These are phyloP conservation scores for Fusarium continuum DNA, from an alignment of 2,329 filamentous ascomycete species.

Conservation along the genomic window DNA sequence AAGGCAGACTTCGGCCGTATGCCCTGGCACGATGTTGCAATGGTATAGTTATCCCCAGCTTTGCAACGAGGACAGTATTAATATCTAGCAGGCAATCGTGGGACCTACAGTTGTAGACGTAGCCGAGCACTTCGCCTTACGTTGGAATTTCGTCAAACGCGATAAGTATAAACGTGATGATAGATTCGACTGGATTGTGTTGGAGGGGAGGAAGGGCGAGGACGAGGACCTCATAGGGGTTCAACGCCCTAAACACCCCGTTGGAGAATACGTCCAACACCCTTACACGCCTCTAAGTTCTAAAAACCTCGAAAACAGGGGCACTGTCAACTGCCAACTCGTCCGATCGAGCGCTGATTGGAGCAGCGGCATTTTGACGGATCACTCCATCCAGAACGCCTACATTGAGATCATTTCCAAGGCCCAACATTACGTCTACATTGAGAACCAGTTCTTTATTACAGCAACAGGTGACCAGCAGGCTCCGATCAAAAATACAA, in stretches of 20 bases:
- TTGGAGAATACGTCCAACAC: constrained; percentile 87
- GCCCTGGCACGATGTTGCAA: constrained; percentile 95
- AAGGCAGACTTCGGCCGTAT: constrained; percentile 93
- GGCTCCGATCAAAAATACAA: constrained; percentile 83
- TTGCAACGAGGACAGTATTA: no score
- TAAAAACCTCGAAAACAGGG: constrained; percentile 71
- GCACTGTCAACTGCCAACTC: constrained; percentile 82
- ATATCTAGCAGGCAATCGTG: no score
- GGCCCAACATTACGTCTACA: constrained; percentile 93
- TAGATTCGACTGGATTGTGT: constrained; percentile 82
- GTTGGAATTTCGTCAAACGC: constrained; percentile 97
- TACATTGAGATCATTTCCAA: constrained; percentile 86
- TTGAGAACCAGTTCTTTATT: constrained; percentile 99
- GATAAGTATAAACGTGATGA: constrained; percentile 96
- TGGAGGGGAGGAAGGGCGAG: constrained; percentile 78
- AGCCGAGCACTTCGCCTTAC: constrained; percentile 90
- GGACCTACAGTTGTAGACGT: constrained; percentile 95
- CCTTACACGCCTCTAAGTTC: constrained; percentile 74
- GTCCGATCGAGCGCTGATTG: constrained; percentile 93
- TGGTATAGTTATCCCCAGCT: no score
- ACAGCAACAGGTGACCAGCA: constrained; percentile 92
- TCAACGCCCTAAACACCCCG: constrained; percentile 87
- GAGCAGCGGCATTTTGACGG: constrained; percentile 88
- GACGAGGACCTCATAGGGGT: constrained; percentile 89
- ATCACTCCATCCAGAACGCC: constrained; percentile 88